Base-by-base conservation (phyloP, 2,329 filamentous ascomycete genomes). In the Calonectria pseudoreteaudii region DNA sequence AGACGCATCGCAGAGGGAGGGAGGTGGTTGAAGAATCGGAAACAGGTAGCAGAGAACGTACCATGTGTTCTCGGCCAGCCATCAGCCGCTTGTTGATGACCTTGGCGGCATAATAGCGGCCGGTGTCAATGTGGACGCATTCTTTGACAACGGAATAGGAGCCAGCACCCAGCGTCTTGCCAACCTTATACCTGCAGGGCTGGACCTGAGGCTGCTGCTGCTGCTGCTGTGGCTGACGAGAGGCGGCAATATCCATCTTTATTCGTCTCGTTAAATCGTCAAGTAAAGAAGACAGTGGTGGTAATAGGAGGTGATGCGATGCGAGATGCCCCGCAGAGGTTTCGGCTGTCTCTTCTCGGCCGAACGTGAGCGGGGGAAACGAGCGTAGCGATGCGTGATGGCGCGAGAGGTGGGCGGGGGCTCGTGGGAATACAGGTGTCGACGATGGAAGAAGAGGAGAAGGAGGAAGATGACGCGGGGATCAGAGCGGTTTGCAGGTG, bases 61-160 rank as follows among this genome's bases (percentile, higher is more conserved):
- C 97, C 97, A 99, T 99, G 85, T 98, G 97, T 87, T 99, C 97
- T 79, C 97, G 91, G 41, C 97, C 97, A 9, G 95, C 94, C 97
- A 99, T 99, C 78, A 99, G 88, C 72, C 96, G 91, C 90, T 99
- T 99, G 88, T 99, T 99, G 86, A 99, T 99, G 76, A 99, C 97
- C 85, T 99, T 99, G 75, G 97, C 96, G 34, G 97, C 97, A 92
- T 98, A 99, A 86, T 98, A 98, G 78, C 96, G 93, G 58, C 96
- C 96, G 0, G 97, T 98, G 80, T 98, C 96, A 82, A 98, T 98
- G 84, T 99, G 97, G 34, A 98, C 96, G 84, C 97, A 99, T 87
- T 99, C 97, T 85, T 98, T 98, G 76, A 99, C 97, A 65, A 98
- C 97, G 47, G 96, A 98, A 87, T 99, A 99, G 71, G 96, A 98